Percentiles rank a stretch among this genome's conserved stretches.
phyloP scores from a whole-genome alignment of 2,329 filamentous ascomycete species.

The Cercospora berteroae region DNA sequence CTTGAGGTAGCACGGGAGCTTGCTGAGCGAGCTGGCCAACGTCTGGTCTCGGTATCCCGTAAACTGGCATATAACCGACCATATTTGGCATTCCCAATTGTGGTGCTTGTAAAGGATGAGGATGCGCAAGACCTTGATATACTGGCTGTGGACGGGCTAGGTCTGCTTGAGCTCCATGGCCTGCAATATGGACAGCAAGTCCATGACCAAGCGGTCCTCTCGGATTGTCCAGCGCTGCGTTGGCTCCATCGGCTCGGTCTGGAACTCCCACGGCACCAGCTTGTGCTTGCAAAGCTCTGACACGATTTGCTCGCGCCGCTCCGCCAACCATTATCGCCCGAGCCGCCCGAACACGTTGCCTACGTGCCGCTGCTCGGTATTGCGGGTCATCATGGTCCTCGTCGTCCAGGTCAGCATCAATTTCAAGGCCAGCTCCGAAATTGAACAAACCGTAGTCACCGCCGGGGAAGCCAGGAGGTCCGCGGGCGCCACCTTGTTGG shows the following conservation, averaged over 20 bases:
- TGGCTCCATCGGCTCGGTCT: not conserved
- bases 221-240: not conserved
- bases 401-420: conserved; percentile 17
- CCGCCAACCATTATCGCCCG: not conserved
- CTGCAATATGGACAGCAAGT: conserved; percentile 14
- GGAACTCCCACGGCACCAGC: not conserved
- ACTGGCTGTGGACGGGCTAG: conserved; percentile 11
- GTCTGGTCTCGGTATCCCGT: not conserved
- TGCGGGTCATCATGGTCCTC: conserved; percentile 7
- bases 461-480: not conserved
- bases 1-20: not conserved
- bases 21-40: not conserved
- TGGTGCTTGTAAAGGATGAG: conserved; percentile 9
- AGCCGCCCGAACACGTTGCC: not conserved
- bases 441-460: conserved; percentile 6
- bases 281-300: not conserved
- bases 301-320: not conserved
- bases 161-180: conserved; percentile 9
- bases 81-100: not conserved
- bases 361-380: not conserved
- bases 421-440: conserved; percentile 15
- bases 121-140: conserved; percentile 12
- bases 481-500: not conserved
- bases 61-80: conserved; percentile 8
- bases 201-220: conserved; percentile 4